phyloP scores from a whole-genome alignment of 495 filamentous ascomycete species.

The Tuber brumale region DNA sequence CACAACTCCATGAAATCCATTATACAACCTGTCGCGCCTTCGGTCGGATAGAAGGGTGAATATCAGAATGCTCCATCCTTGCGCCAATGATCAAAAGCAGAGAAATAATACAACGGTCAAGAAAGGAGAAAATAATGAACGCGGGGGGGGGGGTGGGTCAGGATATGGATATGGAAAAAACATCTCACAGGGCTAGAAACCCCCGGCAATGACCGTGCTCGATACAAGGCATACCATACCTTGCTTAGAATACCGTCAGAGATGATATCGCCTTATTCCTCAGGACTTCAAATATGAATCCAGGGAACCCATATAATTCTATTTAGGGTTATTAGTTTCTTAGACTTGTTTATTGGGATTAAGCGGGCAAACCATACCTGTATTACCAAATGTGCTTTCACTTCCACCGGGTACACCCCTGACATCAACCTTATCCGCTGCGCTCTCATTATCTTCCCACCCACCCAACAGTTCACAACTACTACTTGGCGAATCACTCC shows the following conservation, averaged over 20 bases:
- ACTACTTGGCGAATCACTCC: slow-evolving; percentile 85
- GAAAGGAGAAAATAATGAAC: neutral
- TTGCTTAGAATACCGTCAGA: slow-evolving; percentile 70
- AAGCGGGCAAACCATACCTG: slow-evolving; percentile 31
- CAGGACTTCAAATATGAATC: slow-evolving; percentile 88
- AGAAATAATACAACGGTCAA: neutral
- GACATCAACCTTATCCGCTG: slow-evolving; percentile 37
- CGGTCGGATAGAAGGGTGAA: neutral
- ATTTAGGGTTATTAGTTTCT: slow-evolving; percentile 66
- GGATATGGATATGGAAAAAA: neutral
- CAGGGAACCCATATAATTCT: slow-evolving; percentile 88
- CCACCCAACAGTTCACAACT: slow-evolving; percentile 83
- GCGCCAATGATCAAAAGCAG: neutral
- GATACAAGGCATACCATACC: neutral
- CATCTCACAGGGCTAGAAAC: neutral
- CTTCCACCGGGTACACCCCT: slow-evolving; percentile 40
- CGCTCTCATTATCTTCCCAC: slow-evolving; percentile 66
- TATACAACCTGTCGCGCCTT: neutral
- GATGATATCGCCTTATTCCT: slow-evolving; percentile 86
- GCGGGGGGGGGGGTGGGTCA: neutral
- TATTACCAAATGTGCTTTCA: slow-evolving; percentile 46
- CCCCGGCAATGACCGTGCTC: neutral
- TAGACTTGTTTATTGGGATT: slow-evolving; percentile 43
- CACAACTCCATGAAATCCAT: neutral
- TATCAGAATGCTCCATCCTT: neutral